Evolutionary conservation across 495 filamentous ascomycete species (phyloP).

Genomic region (Symbiotaphrina buchneri): DNA sequence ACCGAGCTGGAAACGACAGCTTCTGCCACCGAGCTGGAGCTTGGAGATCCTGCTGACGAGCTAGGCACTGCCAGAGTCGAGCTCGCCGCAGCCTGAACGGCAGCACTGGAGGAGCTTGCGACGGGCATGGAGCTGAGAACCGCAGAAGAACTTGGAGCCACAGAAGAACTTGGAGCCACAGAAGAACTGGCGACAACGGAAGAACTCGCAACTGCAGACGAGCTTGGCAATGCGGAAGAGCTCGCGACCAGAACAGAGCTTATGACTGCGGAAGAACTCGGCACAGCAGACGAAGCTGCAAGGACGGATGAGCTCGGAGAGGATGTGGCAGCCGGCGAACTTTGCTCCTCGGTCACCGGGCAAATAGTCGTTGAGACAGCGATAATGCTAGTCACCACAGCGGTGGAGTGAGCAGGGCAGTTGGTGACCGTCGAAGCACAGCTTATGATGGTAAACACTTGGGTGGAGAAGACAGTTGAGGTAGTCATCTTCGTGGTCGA

Average conservation of each 20-base stretch:
- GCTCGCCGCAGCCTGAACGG: not conserved
- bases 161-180: not conserved
- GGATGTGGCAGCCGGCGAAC: no score
- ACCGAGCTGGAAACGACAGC: not conserved
- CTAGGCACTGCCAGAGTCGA: slow-evolving; percentile 1
- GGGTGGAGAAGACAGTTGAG: slow-evolving; percentile 36
- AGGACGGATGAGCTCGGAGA: not conserved
- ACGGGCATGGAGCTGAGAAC: not conserved
- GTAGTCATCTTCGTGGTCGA: slow-evolving; percentile 15
- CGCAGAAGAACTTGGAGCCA: not conserved
- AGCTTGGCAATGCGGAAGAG: not conserved
- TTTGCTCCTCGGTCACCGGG: slow-evolving; percentile 22
- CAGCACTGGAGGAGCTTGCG: not conserved
- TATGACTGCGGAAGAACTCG: not conserved
- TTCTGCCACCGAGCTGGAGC: slow-evolving; percentile 2
- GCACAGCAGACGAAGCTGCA: not conserved
- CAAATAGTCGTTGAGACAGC: slow-evolving; percentile 36
- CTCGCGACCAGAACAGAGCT: not conserved
- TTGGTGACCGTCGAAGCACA: slow-evolving; percentile 33
- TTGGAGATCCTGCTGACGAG: not conserved
- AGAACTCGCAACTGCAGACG: not conserved
- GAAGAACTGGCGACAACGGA: slow-evolving; percentile 1
- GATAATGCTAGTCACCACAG: slow-evolving; percentile 28
- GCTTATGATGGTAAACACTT: slow-evolving; percentile 30
- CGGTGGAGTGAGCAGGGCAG: slow-evolving; percentile 29